Conservation (phyloP, 331 rosid species). For the Phaseolus coccineus region DNA sequence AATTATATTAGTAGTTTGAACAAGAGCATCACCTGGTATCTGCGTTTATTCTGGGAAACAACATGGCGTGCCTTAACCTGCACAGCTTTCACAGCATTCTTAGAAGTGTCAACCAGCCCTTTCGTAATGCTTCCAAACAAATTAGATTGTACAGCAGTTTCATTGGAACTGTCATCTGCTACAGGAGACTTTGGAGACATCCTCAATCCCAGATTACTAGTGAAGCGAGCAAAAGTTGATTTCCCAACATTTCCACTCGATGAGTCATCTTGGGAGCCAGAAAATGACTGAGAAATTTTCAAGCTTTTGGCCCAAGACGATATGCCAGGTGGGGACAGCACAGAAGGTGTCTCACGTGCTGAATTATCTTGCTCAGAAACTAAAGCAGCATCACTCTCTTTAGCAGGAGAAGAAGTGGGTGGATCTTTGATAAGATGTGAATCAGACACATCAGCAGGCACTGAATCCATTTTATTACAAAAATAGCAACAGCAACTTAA, state of each 20-base stretch:
- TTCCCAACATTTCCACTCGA: conserved; percentile 71
- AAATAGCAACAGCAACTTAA: conserved; percentile 36
- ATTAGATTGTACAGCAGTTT: conserved; percentile 68
- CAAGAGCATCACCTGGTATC: conserved; percentile 80
- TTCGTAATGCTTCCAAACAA: conserved; percentile 79
- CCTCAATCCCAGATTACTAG: conserved; percentile 85
- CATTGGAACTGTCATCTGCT: conserved; percentile 59
- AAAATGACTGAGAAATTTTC: conserved; percentile 75
- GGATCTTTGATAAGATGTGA: conserved; percentile 54
- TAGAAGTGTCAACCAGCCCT: conserved; percentile 92
- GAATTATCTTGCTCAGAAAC: conserved; percentile 58
- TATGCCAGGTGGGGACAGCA: conserved; percentile 64
- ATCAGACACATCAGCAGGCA: conserved; percentile 55
- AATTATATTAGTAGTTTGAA: conserved; percentile 27
- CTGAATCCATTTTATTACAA: conserved; percentile 69
- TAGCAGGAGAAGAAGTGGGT: conserved; percentile 47
- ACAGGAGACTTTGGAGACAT: conserved; percentile 83
- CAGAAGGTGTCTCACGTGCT: conserved; percentile 57
- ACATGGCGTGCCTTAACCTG: conserved; percentile 97
- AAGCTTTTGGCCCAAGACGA: conserved; percentile 92
- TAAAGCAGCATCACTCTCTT: conserved; percentile 53
- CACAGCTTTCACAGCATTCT: conserved; percentile 96
- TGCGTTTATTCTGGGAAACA: conserved; percentile 97
- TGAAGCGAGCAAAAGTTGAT: conserved; percentile 82
- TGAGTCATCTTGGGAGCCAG: conserved; percentile 70